Evolutionary conservation across 306 rosid genomes (phyloP), one percentile per base, ranked within the genome.

Genomic region (Pyrus communis): DNA sequence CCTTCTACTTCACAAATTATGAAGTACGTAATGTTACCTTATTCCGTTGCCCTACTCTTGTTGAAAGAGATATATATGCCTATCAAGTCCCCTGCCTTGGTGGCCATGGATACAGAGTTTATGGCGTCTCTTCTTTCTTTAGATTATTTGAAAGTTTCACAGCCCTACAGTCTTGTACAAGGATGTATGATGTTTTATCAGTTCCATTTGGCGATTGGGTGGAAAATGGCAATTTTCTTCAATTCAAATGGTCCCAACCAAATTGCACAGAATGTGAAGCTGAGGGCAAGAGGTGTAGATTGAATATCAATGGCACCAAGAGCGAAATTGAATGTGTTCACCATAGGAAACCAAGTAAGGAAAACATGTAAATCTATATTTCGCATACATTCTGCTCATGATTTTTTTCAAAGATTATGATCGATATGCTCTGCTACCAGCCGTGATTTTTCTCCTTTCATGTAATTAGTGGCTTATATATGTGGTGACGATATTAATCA

Each of bases 231-330:
- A 1, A 3, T 2, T 0, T 12, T 14, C 55, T 86, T 49, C 30
- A 1, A 23, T 76, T 87, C 73, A 67, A 2, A 13, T 84, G 88
- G 90, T 70, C 71, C 1, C 4, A 14, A 4, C 90, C 93, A 18
- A 43, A 38, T 9, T 86, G 90, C 9, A 31, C 33, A 58, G 12
- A 42, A 12, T 84, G 93, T 27, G 76, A 83, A 83, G 77, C 74
- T 27, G 21, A 58, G 63, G 79, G 86, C 14, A 70, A 17, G 11
- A 63, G 0, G n/a, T 86, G 93, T 72, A 38, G 65, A 10, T 76
- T 77, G 82, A 84, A 74, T 28, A 75, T 43, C 7, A 22, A 15
- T 15, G 28, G 40, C 66, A 4, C 52, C 67, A 33, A 3, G 1
- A 15, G 35, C 7, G 42, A 67, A 78, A 60, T 42, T 7, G 38